Percentiles rank a stretch among this genome's conserved stretches.
phyloP scores from a whole-genome alignment of 2,329 filamentous ascomycete species.

The Aspergillus pseudotamarii region DNA sequence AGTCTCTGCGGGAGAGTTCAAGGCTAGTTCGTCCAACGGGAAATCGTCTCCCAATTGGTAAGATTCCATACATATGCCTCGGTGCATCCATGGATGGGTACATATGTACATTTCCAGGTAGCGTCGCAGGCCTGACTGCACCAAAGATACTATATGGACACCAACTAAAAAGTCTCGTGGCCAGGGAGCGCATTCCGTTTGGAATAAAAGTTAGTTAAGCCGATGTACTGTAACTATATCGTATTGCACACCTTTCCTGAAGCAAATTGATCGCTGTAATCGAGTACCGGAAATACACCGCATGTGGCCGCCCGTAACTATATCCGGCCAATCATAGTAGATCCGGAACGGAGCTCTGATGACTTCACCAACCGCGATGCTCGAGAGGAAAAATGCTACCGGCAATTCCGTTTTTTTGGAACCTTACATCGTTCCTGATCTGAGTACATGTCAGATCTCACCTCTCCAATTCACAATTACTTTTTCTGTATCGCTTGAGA shows the following conservation, averaged over 20 bases:
- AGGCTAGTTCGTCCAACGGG: neutral
- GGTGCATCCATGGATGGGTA: neutral
- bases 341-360: slow-evolving; percentile 12
- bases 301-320: neutral
- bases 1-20: neutral
- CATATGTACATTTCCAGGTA: neutral
- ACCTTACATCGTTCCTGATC: neutral
- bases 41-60: neutral
- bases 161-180: neutral
- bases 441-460: neutral
- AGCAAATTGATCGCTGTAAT: neutral
- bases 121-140: neutral
- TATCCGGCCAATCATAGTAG: slow-evolving; percentile 17
- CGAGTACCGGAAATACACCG: neutral
- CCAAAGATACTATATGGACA: neutral
- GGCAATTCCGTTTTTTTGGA: neutral
- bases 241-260: neutral
- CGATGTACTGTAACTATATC: neutral
- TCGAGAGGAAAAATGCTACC: slow-evolving; percentile 12
- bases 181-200: neutral
- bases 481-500: slow-evolving; percentile 7
- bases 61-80: neutral
- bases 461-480: too few species aligned
- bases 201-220: neutral
- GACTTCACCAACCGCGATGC: slow-evolving; percentile 23